Conservation (phyloP, 768 basidiomycete species). For the Leccinum ochraceum region DNA sequence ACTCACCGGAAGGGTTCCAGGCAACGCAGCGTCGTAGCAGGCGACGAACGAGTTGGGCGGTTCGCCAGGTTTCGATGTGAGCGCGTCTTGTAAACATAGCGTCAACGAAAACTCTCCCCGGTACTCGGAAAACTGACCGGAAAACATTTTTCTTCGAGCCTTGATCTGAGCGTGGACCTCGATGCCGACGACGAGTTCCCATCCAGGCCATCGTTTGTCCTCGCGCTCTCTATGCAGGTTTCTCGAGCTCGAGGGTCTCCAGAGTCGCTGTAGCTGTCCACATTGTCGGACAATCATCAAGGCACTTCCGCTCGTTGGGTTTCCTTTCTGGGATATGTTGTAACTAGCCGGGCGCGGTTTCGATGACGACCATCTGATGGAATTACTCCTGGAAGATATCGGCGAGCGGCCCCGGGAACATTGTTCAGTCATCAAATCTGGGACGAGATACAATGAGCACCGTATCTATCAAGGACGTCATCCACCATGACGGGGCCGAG, state of each 20-base stretch:
- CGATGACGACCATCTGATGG: not conserved
- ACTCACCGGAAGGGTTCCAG: slow-evolving; percentile 88
- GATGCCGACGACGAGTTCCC: slow-evolving; percentile 89
- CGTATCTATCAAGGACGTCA: no score
- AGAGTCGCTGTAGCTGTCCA: slow-evolving; percentile 19
- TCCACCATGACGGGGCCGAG: no score
- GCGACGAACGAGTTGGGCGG: slow-evolving; percentile 74
- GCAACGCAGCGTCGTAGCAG: slow-evolving; percentile 85
- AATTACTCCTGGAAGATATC: not conserved
- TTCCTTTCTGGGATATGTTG: not conserved
- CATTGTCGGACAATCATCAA: slow-evolving; percentile 24
- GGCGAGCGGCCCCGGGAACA: not conserved
- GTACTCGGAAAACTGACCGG: slow-evolving; percentile 43
- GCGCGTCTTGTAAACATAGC: slow-evolving; percentile 34
- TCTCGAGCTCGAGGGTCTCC: slow-evolving; percentile 6
- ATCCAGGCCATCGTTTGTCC: slow-evolving; percentile 71
- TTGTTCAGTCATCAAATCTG: not conserved
- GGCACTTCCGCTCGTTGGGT: slow-evolving; percentile 17
- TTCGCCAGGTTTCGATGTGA: slow-evolving; percentile 47
- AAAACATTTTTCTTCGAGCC: slow-evolving; percentile 87
- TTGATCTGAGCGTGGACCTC: slow-evolving; percentile 96
- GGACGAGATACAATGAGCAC: not conserved
- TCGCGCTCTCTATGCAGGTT: slow-evolving; percentile 9
- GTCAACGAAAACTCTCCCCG: not conserved
- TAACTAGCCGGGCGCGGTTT: not conserved